Base-by-base conservation (phyloP, 2,329 filamentous ascomycete species). In the Pyrenochaeta sp. region DNA sequence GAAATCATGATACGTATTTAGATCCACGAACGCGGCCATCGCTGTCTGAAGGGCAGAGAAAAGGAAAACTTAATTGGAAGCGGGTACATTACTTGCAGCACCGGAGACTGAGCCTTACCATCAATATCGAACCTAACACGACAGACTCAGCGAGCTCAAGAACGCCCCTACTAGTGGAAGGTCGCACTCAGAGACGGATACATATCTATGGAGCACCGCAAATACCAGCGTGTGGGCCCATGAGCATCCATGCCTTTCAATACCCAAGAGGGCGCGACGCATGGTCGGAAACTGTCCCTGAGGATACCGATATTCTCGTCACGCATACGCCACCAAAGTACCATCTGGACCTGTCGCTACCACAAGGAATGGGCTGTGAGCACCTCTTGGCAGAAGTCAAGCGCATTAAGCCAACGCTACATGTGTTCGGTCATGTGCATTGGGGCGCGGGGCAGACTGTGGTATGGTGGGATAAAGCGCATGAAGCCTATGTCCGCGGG, bases 1-100 rank as follows among this genome's bases (percentile, higher is more conserved):
- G 94, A 1, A 97, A 97, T 71, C 94, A 97, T 74, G 94, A 97
- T 71, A 88, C 86, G 66, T 96, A 87, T 79, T 90, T 96, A 56
- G 94, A 96, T 74, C 80, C 84, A 20, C 80, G 81, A 30, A 87
- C 86, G 12, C 83, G 90, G 3, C 75, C 73, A 14, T 76, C 75
- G 17, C 57, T 81, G 3, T 49, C 66, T 1, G 76, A 81, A 9
- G 79, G 83, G 40, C 87, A 91, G 68, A 80, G 81, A 29, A 69
- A 79, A n/a, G 75, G 78, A 1, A 73, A 73, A 27, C 81, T 93
- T 14, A 80, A 91, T 63, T 87, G 91, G 79, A 87, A 84, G 47
- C 81, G 81, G 37, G 78, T 97, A 42, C 81, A 87, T 64, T 97
- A 97, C 73, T 84, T 97, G 2, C 85, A 96, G 75, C 87, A 90